Evolutionary conservation across 176 grass and related monocot species (phyloP), one percentile per base, ranked within the genome.

Genomic region (Carex myosuroides): DNA sequence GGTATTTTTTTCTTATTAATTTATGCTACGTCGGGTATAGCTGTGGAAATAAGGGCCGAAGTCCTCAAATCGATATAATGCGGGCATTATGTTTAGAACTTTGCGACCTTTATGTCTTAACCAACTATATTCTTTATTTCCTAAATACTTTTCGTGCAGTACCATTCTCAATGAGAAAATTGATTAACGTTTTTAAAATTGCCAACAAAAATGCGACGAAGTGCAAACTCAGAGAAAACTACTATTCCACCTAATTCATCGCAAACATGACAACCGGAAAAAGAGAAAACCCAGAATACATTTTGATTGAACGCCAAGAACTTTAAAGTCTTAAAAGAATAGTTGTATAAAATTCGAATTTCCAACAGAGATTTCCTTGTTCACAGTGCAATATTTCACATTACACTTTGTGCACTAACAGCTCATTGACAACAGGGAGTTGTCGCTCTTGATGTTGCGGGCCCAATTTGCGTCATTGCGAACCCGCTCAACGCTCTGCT

Each of bases 391-490:
- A 81, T 63, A 58, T 57, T 24, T 57, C 81, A 33, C 46, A 60
- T 89, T 59, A 94, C 13, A 79, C 21, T 70, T 84, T 85, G 74
- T 91, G 41, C 41, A 87, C 70, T 9, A 86, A 82, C 79, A 81
- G 63, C 82, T 86, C 75, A 79, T 89, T 89, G 8, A 98, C 60
- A 63, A 89, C 86, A 98, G 89, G 26, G 87, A 84, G 20, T 82
- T 60, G 72, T 98, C 95, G 0, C 26, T 87, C 86, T 86, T 91
- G 57, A 87, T 98, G 85, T 84, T 89, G 46, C 85, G 41, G 3
- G 87, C 91, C 92, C 95, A 98, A n/a, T 91, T 94, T 80, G 95
- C 89, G 32, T 90, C 94, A 79, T 91, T 93, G 64, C 92, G 89
- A 26, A 94, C 82, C 16, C 92, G 88, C 82, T 98, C 95, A 2